Conservation (phyloP, 108 stramenopile genomes). For the Cyclotella atomus region DNA sequence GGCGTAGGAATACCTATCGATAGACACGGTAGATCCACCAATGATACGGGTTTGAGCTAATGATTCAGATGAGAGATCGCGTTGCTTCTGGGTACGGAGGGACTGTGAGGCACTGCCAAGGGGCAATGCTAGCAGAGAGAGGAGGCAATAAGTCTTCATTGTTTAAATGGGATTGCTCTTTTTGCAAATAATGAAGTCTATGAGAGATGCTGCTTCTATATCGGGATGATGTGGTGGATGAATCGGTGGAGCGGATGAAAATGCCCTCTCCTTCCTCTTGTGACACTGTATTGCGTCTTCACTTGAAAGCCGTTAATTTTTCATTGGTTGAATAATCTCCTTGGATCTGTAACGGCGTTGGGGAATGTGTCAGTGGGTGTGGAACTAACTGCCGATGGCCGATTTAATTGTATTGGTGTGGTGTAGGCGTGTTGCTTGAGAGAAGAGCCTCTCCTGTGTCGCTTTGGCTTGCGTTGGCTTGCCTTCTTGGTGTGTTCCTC, state of each 20-base stretch:
- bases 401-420: no score
- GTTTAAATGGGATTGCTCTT: background rate
- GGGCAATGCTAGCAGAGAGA: background rate
- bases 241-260: background rate
- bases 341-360: no score
- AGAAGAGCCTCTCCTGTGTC: no score
- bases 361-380: no score
- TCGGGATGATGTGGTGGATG: background rate
- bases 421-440: no score
- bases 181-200: background rate
- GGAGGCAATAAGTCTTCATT: background rate
- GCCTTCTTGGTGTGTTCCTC: no score
- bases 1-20: slow-evolving; percentile 16
- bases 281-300: background rate
- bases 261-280: background rate
- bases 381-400: no score
- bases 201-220: background rate
- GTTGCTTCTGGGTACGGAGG: background rate
- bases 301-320: background rate
- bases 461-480: no score
- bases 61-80: slow-evolving; percentile 2
- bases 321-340: no score
- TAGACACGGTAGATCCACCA: slow-evolving; percentile 10
- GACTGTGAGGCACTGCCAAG: background rate
- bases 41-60: slow-evolving; percentile 20